These are phyloP conservation scores for Boletales sp. DNA, from an alignment of 768 basidiomycete species.

Conservation along the genomic window DNA sequence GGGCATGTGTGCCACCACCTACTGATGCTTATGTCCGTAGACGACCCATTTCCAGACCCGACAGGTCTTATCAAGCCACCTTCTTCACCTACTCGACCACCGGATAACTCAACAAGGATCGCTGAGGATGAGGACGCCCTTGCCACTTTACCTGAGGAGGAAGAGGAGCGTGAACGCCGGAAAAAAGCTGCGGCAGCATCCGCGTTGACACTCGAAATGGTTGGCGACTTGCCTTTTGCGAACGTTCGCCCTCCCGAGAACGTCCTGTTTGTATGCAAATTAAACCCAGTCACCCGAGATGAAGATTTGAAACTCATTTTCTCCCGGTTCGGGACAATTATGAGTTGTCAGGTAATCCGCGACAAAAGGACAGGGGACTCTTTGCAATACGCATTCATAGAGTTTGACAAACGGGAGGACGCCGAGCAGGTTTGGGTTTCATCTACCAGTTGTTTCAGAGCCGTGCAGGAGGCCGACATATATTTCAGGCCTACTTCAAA, in stretches of 20 bases:
- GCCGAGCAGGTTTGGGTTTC: constrained; percentile 76
- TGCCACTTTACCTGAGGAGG: constrained; percentile 78
- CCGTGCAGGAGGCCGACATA: constrained; percentile 4
- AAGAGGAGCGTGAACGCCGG: constrained; percentile 76
- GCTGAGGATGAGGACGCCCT: constrained; percentile 93
- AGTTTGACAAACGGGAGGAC: constrained; percentile 91
- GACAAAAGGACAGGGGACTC: constrained; percentile 97
- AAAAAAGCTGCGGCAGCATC: constrained; percentile 88
- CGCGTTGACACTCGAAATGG: constrained; percentile 97
- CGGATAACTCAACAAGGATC: constrained; percentile 85
- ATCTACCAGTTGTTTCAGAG: background rate
- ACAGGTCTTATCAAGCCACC: constrained; percentile 68
- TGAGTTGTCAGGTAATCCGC: constrained; percentile 96
- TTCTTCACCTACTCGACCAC: constrained; percentile 73
- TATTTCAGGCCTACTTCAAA: constrained; percentile 87
- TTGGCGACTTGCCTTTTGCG: constrained; percentile 97
- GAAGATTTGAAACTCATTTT: constrained; percentile 98
- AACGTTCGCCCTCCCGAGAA: constrained; percentile 98
- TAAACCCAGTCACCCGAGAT: constrained; percentile 92
- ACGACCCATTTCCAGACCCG: constrained; percentile 95
- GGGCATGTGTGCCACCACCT: background rate
- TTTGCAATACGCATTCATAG: constrained; percentile 97
- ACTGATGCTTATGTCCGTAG: constrained; percentile 37
- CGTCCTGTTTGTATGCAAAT: constrained; percentile 97
- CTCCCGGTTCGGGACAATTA: constrained; percentile 89